Conservation (phyloP, 768 basidiomycete genomes). For the Rhizopogon rudus region DNA sequence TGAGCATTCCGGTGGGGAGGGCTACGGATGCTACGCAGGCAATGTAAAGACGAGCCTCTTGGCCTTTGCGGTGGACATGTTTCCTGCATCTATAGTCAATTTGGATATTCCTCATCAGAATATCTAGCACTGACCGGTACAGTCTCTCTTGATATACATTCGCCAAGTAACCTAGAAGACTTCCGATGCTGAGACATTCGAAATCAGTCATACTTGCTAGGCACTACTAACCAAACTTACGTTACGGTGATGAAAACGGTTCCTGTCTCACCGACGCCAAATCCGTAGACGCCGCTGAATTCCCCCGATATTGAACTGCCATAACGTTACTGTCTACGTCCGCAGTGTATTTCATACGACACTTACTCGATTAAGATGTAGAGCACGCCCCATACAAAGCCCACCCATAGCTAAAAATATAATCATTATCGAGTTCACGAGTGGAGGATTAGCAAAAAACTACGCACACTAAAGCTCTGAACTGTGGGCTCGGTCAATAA, state of each 20-base stretch:
- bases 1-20: slow-evolving; percentile 59
- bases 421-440: slow-evolving; percentile 2
- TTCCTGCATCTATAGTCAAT: slow-evolving; percentile 19
- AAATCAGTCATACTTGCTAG: neutral
- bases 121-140: slow-evolving; percentile 36
- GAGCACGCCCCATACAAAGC: slow-evolving; percentile 72
- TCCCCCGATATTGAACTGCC: slow-evolving; percentile 51
- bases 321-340: slow-evolving; percentile 1
- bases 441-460: neutral
- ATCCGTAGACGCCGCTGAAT: slow-evolving; percentile 53
- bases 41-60: slow-evolving; percentile 60
- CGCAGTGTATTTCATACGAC: neutral
- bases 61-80: slow-evolving; percentile 29
- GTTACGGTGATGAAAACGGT: slow-evolving; percentile 52
- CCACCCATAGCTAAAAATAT: slow-evolving; percentile 54
- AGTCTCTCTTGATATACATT: slow-evolving; percentile 46
- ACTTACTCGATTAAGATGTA: slow-evolving; percentile 61
- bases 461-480: slow-evolving; percentile 60
- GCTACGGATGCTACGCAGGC: slow-evolving; percentile 51
- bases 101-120: slow-evolving; percentile 11
- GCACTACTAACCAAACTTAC: slow-evolving; percentile 28
- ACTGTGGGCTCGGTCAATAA: slow-evolving; percentile 62
- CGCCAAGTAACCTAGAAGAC: slow-evolving; percentile 40
- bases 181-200: slow-evolving; percentile 42
- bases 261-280: slow-evolving; percentile 55